These are phyloP conservation scores for Suillus occidentalis DNA, from an alignment of 768 basidiomycete species.

Conservation along the genomic window DNA sequence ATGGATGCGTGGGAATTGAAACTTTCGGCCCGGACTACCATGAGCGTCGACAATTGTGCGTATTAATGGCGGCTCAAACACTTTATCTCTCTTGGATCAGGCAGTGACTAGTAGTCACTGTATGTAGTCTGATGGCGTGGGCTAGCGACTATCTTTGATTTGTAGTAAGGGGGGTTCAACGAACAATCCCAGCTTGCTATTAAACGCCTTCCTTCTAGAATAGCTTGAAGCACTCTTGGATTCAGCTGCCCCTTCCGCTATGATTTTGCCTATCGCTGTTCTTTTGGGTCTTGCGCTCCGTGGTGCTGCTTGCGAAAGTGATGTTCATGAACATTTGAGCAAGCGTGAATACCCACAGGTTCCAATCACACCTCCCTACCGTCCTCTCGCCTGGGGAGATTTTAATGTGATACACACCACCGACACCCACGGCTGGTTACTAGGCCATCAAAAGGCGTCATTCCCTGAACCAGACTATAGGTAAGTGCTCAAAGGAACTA, in stretches of 20 bases:
- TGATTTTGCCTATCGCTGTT: conserved; percentile 17
- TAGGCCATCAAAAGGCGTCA: conserved; percentile 77
- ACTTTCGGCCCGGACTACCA: too few species aligned
- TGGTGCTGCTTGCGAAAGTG: conserved; percentile 21
- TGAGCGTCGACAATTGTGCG: too few species aligned
- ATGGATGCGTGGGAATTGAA: background rate
- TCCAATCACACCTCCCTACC: conserved; percentile 55
- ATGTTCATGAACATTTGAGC: conserved; percentile 26
- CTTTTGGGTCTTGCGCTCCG: conserved; percentile 17
- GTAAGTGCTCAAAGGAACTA: conserved; percentile 28
- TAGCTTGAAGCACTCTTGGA: background rate
- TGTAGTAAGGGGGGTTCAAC: background rate
- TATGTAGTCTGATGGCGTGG: too few species aligned
- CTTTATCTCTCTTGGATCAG: too few species aligned
- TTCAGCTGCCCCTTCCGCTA: background rate
- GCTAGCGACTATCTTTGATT: background rate
- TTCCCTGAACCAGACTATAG: conserved; percentile 79
- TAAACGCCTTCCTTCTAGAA: background rate
- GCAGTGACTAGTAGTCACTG: too few species aligned
- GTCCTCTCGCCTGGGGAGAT: conserved; percentile 82
- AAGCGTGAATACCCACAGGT: conserved; percentile 42
- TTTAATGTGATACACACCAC: conserved; percentile 88
- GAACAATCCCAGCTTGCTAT: background rate
- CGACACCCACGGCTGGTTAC: conserved; percentile 79
- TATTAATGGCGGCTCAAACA: too few species aligned